These are phyloP conservation scores for Hyphopichia burtonii DNA, from an alignment of 1,139 yeast genomes.

Conservation along the genomic window DNA sequence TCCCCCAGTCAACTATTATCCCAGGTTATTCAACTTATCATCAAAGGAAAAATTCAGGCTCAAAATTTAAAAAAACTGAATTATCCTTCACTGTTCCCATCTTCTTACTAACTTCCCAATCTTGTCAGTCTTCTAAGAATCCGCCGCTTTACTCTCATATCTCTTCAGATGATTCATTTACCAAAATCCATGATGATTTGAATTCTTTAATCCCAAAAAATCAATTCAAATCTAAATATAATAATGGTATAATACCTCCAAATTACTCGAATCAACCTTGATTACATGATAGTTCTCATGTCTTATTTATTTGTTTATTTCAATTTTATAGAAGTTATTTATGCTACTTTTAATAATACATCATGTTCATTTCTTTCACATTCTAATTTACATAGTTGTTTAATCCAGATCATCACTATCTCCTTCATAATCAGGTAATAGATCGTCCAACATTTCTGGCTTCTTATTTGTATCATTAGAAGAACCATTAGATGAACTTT, in stretches of 20 bases:
- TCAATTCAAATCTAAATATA: neutral
- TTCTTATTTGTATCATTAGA: slow-evolving; percentile 6
- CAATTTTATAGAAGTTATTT: neutral
- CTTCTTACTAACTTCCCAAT: slow-evolving; percentile 10
- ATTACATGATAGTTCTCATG: neutral
- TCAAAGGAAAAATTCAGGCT: slow-evolving; percentile 6
- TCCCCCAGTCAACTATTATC: neutral
- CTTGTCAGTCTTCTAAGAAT: slow-evolving; percentile 10
- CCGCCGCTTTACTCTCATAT: slow-evolving; percentile 12
- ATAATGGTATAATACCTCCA: slow-evolving; percentile 5
- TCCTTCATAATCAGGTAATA: slow-evolving; percentile 39
- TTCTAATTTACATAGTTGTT: neutral
- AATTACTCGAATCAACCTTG: slow-evolving; percentile 1
- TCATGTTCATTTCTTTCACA: too few relatives aligned
- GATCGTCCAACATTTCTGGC: slow-evolving; percentile 25
- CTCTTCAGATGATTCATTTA: neutral
- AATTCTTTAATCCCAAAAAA: neutral
- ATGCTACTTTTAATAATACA: neutral
- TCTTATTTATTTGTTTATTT: neutral
- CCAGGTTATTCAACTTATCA: slow-evolving; percentile 13
- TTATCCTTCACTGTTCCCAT: slow-evolving; percentile 15
- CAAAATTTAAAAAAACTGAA: slow-evolving; percentile 12
- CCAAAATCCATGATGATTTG: neutral
- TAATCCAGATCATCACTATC: slow-evolving; percentile 25
- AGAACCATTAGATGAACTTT: neutral